These are phyloP conservation scores for Vitis hybrid DNA, from an alignment of 177 flowering plant genomes.

Conservation along the genomic window DNA sequence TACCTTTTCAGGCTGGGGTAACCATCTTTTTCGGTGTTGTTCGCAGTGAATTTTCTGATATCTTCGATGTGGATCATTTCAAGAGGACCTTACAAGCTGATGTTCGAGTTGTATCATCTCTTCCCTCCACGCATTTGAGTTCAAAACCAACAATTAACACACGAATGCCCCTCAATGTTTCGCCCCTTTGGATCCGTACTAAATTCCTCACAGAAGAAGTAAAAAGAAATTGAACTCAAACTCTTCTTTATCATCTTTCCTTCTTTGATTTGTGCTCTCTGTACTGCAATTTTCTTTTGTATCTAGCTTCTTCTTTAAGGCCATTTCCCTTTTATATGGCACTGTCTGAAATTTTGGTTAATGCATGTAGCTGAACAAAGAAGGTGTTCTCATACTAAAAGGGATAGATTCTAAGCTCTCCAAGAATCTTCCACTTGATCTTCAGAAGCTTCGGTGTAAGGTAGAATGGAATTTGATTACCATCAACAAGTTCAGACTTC, in stretches of 20 bases:
- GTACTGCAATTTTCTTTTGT: too few relatives aligned
- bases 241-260: not conserved
- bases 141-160: slow-evolving; percentile 35
- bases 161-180: slow-evolving; percentile 45
- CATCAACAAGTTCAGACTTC: not conserved
- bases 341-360: not conserved
- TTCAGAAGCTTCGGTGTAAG: slow-evolving; percentile 88
- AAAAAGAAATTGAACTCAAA: slow-evolving; percentile 5
- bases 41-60: slow-evolving; percentile 75
- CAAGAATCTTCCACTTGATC: slow-evolving; percentile 78
- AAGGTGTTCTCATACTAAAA: slow-evolving; percentile 52
- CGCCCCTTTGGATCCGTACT: slow-evolving; percentile 71
- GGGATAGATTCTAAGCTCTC: slow-evolving; percentile 84
- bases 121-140: slow-evolving; percentile 63
- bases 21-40: not conserved
- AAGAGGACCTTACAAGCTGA: slow-evolving; percentile 56
- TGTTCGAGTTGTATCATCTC: slow-evolving; percentile 65
- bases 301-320: not conserved
- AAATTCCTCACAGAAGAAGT: slow-evolving; percentile 47
- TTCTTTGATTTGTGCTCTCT: too few relatives aligned
- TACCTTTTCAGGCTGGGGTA: not conserved
- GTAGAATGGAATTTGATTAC: slow-evolving; percentile 22
- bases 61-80: slow-evolving; percentile 75
- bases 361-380: slow-evolving; percentile 42
- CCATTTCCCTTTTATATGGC: not conserved